A percentile compares a stretch with the other conserved stretches of the same genome.
Evolutionary conservation across 2,329 filamentous ascomycete genomes (phyloP).

Genomic region (Thermomyces lanuginosus): DNA sequence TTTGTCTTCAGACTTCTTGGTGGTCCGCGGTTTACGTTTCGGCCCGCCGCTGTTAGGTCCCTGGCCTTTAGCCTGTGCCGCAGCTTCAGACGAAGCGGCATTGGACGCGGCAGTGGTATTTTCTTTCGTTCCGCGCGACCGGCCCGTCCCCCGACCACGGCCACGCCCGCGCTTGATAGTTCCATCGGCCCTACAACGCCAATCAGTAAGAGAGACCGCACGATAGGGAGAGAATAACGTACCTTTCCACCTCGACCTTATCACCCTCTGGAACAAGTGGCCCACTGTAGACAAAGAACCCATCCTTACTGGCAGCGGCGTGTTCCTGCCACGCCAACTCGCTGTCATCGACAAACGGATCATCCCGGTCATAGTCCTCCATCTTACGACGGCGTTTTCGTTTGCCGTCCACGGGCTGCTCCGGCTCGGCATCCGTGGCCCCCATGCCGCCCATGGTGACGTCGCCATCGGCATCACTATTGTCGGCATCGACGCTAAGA

Average conservation of each 20-base stretch:
- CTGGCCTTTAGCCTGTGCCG: slow-evolving; percentile 51
- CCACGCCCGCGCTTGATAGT: slow-evolving; percentile 48
- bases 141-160: slow-evolving; percentile 34
- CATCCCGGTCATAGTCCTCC: slow-evolving; percentile 51
- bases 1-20: slow-evolving; percentile 78
- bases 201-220: slow-evolving; percentile 19
- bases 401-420: slow-evolving; percentile 45
- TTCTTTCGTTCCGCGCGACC: slow-evolving; percentile 44
- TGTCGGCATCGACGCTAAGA: slow-evolving; percentile 78
- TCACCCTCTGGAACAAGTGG: slow-evolving; percentile 76
- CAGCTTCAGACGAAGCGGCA: slow-evolving; percentile 78
- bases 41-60: slow-evolving; percentile 61
- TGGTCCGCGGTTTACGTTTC: slow-evolving; percentile 66
- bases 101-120: slow-evolving; percentile 62
- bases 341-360: slow-evolving; percentile 69
- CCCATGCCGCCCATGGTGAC: slow-evolving; percentile 25
- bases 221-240: slow-evolving; percentile 9
- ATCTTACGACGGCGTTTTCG: slow-evolving; percentile 64
- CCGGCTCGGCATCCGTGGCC: slow-evolving; percentile 34
- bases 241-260: slow-evolving; percentile 52
- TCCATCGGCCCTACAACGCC: slow-evolving; percentile 47
- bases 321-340: slow-evolving; percentile 92
- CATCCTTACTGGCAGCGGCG: slow-evolving; percentile 82
- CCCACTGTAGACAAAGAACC: slow-evolving; percentile 95
- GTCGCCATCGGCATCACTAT: slow-evolving; percentile 37